phyloP scores from a whole-genome alignment of 257 asterid species.

The Solanum acaule region DNA sequence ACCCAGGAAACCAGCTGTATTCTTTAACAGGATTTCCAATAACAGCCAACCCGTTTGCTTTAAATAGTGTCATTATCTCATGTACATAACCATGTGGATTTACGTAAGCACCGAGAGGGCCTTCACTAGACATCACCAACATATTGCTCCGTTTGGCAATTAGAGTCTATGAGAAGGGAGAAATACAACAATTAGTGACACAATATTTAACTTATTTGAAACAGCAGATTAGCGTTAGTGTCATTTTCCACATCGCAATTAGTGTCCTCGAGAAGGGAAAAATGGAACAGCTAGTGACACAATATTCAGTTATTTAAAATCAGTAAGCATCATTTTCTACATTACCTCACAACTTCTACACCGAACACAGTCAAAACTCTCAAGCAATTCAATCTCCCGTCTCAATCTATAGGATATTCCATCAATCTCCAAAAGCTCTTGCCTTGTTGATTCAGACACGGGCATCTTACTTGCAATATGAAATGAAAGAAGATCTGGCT shows the following conservation, averaged over 20 bases:
- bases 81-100: conserved; percentile 84
- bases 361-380: conserved; percentile 66
- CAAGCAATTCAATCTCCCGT: conserved; percentile 83
- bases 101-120: conserved; percentile 93
- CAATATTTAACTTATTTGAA: not conserved
- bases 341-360: conserved; percentile 88
- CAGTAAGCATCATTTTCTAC: not conserved
- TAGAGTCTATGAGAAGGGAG: conserved; percentile 32
- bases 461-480: conserved; percentile 95
- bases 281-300: not conserved
- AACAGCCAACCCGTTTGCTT: conserved; percentile 58
- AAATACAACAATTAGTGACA: conserved; percentile 3
- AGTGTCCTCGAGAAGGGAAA: conserved; percentile 32
- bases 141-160: conserved; percentile 85
- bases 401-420: conserved; percentile 88
- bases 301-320: not conserved
- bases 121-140: conserved; percentile 94
- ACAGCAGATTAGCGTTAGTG: not conserved
- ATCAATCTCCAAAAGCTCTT: conserved; percentile 96
- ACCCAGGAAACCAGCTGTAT: conserved; percentile 99
- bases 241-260: conserved; percentile 21
- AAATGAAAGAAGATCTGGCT: conserved; percentile 92
- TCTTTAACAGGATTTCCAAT: conserved; percentile 64
- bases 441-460: conserved; percentile 74
- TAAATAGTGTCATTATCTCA: conserved; percentile 78